Base-by-base conservation (phyloP, 2,329 filamentous ascomycete genomes). In the Sporothrix inflata region DNA sequence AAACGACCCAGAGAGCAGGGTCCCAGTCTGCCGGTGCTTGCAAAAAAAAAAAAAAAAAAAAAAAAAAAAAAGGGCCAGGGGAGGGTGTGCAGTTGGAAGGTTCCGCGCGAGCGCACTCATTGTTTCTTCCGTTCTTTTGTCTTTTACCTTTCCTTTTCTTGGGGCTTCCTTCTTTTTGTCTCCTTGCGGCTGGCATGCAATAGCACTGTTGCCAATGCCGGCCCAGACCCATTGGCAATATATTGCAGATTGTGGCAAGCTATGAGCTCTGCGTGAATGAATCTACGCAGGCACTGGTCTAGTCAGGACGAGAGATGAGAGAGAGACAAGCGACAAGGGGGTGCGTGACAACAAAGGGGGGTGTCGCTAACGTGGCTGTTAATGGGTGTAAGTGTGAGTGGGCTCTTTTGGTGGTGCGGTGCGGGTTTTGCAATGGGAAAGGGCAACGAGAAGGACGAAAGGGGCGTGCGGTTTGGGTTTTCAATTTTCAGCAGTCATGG, bases 61-160 rank as follows among this genome's bases (percentile, higher is more conserved):
- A 57, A 68, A 66, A 47, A 42, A 24, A 11, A 66, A 66, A 24
- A 55, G 3, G 19, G 66, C 49, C 45, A 65, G 60, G 63, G 66
- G 67, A n/a, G 34, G 49, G 67, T 70, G 60, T 65, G 60, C 40
- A 65, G 40, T 45, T 40, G 61, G 42, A 65, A 65, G 42, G 42
- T 66, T 42, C 24, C 38, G 49, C 49, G 19, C n/a, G n/a, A n/a
- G n/a, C n/a, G n/a, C n/a, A n/a, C 40, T 53, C 49, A 24, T 53
- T 53, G n/a, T 51, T 19, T 68, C 42, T 21, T 38, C 8, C 4
- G 27, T 38, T 40, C 30, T 57, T 57, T 30, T 57, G 12, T 57
- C 24, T 14, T 30, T 57, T 57, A 4, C 6, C 30, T 60, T 60
- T 24, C 11, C 19, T 34, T 34, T 24, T 16, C 11, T 60, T 60